phyloP scores from a whole-genome alignment of 106 monocot species.

The Acorus gramineus region DNA sequence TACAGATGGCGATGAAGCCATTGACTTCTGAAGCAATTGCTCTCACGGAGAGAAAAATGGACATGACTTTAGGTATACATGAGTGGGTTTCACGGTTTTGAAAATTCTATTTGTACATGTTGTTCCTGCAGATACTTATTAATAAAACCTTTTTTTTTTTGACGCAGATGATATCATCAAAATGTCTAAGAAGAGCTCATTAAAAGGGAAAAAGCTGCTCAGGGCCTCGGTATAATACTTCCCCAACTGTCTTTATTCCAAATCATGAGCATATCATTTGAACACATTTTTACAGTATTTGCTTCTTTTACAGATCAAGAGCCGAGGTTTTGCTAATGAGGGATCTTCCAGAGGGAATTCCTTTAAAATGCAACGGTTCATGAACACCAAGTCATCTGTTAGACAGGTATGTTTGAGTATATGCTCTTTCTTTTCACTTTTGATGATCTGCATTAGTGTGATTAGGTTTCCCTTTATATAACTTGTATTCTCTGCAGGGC shows the following conservation, averaged over 20 bases:
- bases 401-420: conserved; percentile 51
- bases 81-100: background rate
- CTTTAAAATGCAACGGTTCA: conserved; percentile 41
- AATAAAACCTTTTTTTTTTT: background rate
- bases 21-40: conserved; percentile 41
- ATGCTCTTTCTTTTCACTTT: background rate
- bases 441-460: background rate
- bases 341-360: conserved; percentile 27
- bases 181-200: conserved; percentile 68
- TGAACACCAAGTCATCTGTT: conserved; percentile 71
- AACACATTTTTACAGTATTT: background rate
- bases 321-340: conserved; percentile 45
- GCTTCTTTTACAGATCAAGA: conserved; percentile 41
- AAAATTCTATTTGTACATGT: background rate
- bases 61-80: conserved; percentile 56
- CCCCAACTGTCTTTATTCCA: background rate
- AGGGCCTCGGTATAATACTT: conserved; percentile 33
- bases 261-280: background rate
- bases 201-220: conserved; percentile 40
- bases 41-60: conserved; percentile 73
- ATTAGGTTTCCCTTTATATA: background rate
- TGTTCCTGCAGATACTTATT: background rate
- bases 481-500: too few relatives aligned
- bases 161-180: conserved; percentile 87
- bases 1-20: conserved; percentile 40